A percentile compares a stretch with the other conserved stretches of the same genome.
Evolutionary conservation across 768 basidiomycete species (phyloP).

Genomic region (Boletales sp.): DNA sequence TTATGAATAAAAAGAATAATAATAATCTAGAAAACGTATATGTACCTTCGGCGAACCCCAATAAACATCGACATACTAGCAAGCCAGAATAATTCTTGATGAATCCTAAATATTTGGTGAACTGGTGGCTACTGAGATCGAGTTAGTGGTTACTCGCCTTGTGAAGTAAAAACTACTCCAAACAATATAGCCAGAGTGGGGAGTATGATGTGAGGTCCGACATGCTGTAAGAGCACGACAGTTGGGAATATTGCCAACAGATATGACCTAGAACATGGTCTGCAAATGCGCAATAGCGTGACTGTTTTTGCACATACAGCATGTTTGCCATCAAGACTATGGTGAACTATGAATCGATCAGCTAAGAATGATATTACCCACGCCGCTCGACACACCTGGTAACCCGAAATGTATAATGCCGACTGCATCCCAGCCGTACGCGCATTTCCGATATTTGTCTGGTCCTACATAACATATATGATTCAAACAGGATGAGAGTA

Average conservation of each 20-base stretch:
- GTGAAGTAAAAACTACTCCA: constrained; percentile 59
- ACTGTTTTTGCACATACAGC: no score
- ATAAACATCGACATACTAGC: constrained; percentile 44
- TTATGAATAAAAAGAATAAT: background rate
- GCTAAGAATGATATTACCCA: no score
- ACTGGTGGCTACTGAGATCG: background rate
- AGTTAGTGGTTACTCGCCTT: constrained; percentile 37
- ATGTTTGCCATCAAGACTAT: constrained; percentile 28
- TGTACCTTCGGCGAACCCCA: constrained; percentile 61
- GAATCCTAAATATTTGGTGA: constrained; percentile 29
- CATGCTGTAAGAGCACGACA: constrained; percentile 46
- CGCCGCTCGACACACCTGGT: no score
- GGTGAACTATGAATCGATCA: constrained; percentile 29
- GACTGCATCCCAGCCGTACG: no score
- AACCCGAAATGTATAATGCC: no score
- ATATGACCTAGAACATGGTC: constrained; percentile 36
- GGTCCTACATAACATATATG: no score
- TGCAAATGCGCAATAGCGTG: constrained; percentile 17
- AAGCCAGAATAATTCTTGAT: constrained; percentile 52
- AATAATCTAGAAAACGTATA: no score
- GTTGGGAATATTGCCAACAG: constrained; percentile 57
- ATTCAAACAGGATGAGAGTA: no score
- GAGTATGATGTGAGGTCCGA: constrained; percentile 54
- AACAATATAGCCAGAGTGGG: constrained; percentile 61
- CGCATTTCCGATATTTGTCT: no score